Base-by-base conservation (phyloP, 495 filamentous ascomycete species). In the Apodospora peruviana region DNA sequence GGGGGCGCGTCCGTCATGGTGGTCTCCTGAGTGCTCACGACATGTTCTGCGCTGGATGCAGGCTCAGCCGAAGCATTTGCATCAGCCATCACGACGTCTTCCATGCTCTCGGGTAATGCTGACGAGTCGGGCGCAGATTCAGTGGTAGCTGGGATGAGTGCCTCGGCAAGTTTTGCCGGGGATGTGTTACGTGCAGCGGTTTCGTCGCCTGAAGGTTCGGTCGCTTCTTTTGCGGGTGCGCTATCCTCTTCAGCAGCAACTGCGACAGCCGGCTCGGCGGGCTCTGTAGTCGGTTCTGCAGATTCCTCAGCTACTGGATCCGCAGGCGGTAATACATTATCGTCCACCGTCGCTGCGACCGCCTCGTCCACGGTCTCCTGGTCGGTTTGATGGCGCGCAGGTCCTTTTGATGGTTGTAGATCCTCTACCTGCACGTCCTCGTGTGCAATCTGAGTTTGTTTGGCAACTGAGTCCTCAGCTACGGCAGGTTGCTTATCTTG, bases 71-170 rank as follows among this genome's bases (percentile, higher is more conserved):
- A 17, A n/a, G 39, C 39, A 2, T 45, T 37, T 1, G 38, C 35
- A 11, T 58, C 29, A 10, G 61, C 25, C 57, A 74, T 64, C 1
- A 62, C 57, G 29, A 69, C 65, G 14, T 70, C 47, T 20, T 58
- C 50, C 18, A 55, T 52, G 25, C 34, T 39, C 19, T 23, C 11
- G 3, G 39, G 2, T 3, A 22, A 8, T 1, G 18, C 18, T 11
- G 39, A 41, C 2, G 21, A 20, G 3, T 22, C 39, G 7, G 39
- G 21, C 11, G 23, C 19, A 3, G 37, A 14, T 9, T 40, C 37
- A 2, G 19, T 17, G 11, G 39, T 17, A 7, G 9, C 36, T 17
- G 11, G 2, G 2, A 11, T 7, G 11, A 11, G 32, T 7, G 32
- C 2, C 32, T 2, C 36, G 3, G 8, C 16, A 38, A 18, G 2